phyloP scores from a whole-genome alignment of 192 early-diverging fungal genomes.

The Podila epicladia region DNA sequence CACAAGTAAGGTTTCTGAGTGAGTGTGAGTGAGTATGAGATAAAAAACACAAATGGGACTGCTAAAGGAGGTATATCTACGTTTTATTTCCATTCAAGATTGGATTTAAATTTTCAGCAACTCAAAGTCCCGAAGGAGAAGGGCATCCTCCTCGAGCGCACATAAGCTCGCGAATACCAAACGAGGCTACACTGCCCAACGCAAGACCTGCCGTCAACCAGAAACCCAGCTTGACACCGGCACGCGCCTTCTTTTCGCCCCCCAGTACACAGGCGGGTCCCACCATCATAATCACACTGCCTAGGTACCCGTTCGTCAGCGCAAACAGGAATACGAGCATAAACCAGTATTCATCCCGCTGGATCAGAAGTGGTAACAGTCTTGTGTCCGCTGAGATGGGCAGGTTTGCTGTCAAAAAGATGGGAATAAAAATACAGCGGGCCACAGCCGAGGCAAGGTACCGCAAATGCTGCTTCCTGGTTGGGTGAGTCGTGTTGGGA shows the following conservation, averaged over 20 bases:
- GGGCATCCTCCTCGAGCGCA: conserved; percentile 38
- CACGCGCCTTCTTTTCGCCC: conserved; percentile 62
- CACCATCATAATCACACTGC: conserved; percentile 71
- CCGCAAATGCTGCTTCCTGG: conserved; percentile 52
- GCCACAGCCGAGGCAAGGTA: conserved; percentile 56
- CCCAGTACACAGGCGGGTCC: conserved; percentile 52
- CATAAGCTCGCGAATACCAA: conserved; percentile 56
- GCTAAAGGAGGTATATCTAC: too few species aligned
- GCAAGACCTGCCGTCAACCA: conserved; percentile 73
- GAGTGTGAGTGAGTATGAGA: background rate
- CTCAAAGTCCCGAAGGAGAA: background rate
- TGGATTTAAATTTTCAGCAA: background rate
- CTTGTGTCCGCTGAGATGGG: conserved; percentile 47
- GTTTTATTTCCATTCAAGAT: too few species aligned
- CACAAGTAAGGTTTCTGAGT: background rate
- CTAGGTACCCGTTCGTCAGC: conserved; percentile 73
- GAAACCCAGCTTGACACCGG: conserved; percentile 75
- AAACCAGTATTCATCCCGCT: conserved; percentile 60
- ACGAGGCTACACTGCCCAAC: conserved; percentile 69
- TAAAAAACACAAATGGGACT: too few species aligned
- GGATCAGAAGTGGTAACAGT: conserved; percentile 53
- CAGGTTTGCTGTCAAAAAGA: conserved; percentile 78
- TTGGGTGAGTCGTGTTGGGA: conserved; percentile 55
- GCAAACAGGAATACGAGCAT: conserved; percentile 66
- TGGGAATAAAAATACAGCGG: conserved; percentile 69